These are phyloP conservation scores for Boechera stricta DNA, from an alignment of 345 rosid species.

Conservation along the genomic window DNA sequence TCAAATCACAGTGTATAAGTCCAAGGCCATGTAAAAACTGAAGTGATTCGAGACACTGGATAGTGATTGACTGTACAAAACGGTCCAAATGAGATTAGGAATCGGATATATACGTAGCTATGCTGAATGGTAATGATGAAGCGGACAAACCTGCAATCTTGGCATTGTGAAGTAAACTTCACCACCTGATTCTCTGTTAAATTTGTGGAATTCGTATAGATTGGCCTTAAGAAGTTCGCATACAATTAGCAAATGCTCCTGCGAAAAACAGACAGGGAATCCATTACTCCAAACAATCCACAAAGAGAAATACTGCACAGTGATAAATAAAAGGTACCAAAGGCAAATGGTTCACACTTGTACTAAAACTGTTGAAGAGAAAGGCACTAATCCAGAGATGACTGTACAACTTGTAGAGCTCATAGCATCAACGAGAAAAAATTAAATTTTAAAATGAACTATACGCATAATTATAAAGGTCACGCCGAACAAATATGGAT, in stretches of 20 bases:
- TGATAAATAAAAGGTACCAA: background rate
- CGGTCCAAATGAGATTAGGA: slow-evolving; percentile 34
- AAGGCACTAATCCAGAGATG: slow-evolving; percentile 10
- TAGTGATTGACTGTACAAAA: slow-evolving; percentile 87
- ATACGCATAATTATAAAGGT: background rate
- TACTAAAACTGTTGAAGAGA: background rate
- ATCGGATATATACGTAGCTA: slow-evolving; percentile 1
- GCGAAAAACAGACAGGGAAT: slow-evolving; percentile 40
- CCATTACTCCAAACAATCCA: slow-evolving; percentile 17
- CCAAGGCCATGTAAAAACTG: slow-evolving; percentile 94
- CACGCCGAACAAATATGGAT: background rate
- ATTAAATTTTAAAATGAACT: background rate
- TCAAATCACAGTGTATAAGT: slow-evolving; percentile 94
- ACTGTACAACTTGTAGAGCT: slow-evolving; percentile 3
- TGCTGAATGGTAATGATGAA: slow-evolving; percentile 38
- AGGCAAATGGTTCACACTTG: background rate
- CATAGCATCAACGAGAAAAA: background rate
- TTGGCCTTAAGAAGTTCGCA: slow-evolving; percentile 99
- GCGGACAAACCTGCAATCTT: slow-evolving; percentile 83
- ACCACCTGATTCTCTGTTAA: slow-evolving; percentile 98
- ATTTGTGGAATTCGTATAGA: slow-evolving; percentile 96
- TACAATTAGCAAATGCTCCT: slow-evolving; percentile 98
- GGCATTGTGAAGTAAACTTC: slow-evolving; percentile 99
- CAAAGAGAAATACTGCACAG: background rate
- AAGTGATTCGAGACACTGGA: slow-evolving; percentile 97